Percentiles rank a stretch among this genome's conserved stretches.
phyloP scores from a whole-genome alignment of 805 yeast genomes.

The Ogataea naganishii region DNA sequence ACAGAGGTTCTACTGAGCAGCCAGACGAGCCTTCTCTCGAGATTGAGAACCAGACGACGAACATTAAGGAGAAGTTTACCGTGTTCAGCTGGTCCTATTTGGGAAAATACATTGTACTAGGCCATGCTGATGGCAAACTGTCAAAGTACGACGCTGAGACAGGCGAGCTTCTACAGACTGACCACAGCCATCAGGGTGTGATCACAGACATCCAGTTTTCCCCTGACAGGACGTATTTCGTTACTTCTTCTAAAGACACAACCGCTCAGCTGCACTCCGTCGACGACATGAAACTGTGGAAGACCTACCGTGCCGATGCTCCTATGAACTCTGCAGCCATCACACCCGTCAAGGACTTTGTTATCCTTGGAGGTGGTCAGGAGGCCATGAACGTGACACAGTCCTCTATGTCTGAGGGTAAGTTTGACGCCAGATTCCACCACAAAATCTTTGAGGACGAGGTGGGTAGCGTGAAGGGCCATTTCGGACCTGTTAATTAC shows the following conservation, averaged over 20 bases:
- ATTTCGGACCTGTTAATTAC: conserved; percentile 96
- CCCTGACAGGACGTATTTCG: conserved; percentile 78
- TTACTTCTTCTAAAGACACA: conserved; percentile 90
- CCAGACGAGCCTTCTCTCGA: conserved; percentile 45
- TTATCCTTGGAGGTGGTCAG: conserved; percentile 98
- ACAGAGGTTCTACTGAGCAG: conserved; percentile 36
- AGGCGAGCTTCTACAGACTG: conserved; percentile 57
- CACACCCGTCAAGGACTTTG: conserved; percentile 86
- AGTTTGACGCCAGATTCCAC: conserved; percentile 91
- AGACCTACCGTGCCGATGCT: conserved; percentile 77
- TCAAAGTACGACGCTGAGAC: conserved; percentile 71
- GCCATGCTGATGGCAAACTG: conserved; percentile 80
- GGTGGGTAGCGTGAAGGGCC: conserved; percentile 95
- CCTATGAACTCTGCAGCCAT: conserved; percentile 94
- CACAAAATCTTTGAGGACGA: conserved; percentile 95
- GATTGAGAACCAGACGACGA: conserved; percentile 44
- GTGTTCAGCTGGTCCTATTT: conserved; percentile 85
- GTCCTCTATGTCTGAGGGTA: conserved; percentile 89
- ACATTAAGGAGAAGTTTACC: conserved; percentile 54
- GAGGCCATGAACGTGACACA: conserved; percentile 98
- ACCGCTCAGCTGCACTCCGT: conserved; percentile 71
- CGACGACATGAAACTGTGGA: conserved; percentile 61
- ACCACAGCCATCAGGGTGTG: conserved; percentile 64
- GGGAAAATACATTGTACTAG: conserved; percentile 68
- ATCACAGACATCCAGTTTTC: conserved; percentile 89